Evolutionary conservation across 768 basidiomycete genomes (phyloP).

Genomic region (Amanita phalloides): DNA sequence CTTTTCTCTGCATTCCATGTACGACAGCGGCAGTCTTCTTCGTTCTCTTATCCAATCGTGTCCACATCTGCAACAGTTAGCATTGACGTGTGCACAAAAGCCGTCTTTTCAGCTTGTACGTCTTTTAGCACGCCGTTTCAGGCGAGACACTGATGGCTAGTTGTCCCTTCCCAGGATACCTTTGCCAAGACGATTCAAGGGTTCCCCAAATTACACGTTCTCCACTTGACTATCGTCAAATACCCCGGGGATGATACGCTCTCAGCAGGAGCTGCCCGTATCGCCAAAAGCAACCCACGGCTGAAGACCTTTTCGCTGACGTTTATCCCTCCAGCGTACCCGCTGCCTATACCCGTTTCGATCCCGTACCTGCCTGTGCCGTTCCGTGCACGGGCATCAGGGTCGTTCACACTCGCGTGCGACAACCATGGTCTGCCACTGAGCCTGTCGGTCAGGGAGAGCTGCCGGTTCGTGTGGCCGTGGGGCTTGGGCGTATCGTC

Average conservation of each 20-base stretch:
- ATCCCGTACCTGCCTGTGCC: conserved; percentile 31
- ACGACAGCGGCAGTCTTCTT: conserved; percentile 62
- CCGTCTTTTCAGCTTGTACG: conserved; percentile 66
- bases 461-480: conserved; percentile 35
- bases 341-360: conserved; percentile 37
- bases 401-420: conserved; percentile 44
- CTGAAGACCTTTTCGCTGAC: conserved; percentile 53
- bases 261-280: conserved; percentile 43
- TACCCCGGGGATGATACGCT: conserved; percentile 56
- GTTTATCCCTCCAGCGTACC: conserved; percentile 46
- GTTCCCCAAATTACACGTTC: conserved; percentile 52
- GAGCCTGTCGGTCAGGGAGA: conserved; percentile 40
- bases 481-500: conserved; percentile 32
- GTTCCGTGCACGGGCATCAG: conserved; percentile 33
- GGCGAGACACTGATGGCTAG: not conserved
- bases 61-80: conserved; percentile 51
- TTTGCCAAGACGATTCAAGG: conserved; percentile 54
- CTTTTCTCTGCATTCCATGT: conserved; percentile 63
- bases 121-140: not conserved
- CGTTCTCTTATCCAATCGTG: conserved; percentile 58
- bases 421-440: conserved; percentile 60
- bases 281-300: conserved; percentile 58
- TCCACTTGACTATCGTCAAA: conserved; percentile 55
- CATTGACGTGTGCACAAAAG: conserved; percentile 55
- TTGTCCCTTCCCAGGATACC: conserved; percentile 29